phyloP scores from a whole-genome alignment of 2,329 filamentous ascomycete genomes.

The Chaetomium strumarium region DNA sequence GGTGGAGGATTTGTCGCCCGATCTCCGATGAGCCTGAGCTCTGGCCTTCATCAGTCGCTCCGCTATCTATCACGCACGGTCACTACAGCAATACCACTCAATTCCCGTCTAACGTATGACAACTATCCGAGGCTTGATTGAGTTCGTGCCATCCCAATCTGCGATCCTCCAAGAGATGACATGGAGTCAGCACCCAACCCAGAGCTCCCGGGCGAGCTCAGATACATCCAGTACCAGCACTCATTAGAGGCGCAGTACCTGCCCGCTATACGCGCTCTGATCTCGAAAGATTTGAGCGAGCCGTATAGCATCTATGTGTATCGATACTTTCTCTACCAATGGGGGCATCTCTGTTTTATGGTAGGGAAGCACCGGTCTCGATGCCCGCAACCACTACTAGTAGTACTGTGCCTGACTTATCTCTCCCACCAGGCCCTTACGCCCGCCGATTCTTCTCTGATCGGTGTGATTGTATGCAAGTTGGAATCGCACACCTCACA shows the following conservation, averaged over 20 bases:
- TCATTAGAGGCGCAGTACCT: constrained; percentile 60
- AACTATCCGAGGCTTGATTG: neutral
- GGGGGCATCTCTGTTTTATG: constrained; percentile 96
- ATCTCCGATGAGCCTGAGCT: neutral
- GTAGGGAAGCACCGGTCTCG: constrained; percentile 36
- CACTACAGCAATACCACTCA: neutral
- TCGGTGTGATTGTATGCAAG: constrained; percentile 92
- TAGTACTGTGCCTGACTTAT: neutral
- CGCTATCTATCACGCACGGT: neutral
- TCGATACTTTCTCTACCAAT: constrained; percentile 95
- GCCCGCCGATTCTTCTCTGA: constrained; percentile 55
- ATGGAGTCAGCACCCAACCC: constrained; percentile 33
- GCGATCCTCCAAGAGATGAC: neutral
- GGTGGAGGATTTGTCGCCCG: neutral
- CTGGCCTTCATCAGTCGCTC: neutral
- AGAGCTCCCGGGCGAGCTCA: constrained; percentile 42
- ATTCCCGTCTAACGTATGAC: neutral
- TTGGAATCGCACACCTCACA: constrained; percentile 84
- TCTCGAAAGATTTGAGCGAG: constrained; percentile 93
- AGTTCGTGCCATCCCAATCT: neutral
- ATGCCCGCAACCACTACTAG: neutral
- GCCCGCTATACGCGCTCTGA: constrained; percentile 81
- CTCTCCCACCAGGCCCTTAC: constrained; percentile 47
- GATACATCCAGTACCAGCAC: constrained; percentile 59
- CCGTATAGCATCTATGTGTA: constrained; percentile 99